Conservation (phyloP, 140 eudicot genomes). For the Anethum foeniculum region DNA sequence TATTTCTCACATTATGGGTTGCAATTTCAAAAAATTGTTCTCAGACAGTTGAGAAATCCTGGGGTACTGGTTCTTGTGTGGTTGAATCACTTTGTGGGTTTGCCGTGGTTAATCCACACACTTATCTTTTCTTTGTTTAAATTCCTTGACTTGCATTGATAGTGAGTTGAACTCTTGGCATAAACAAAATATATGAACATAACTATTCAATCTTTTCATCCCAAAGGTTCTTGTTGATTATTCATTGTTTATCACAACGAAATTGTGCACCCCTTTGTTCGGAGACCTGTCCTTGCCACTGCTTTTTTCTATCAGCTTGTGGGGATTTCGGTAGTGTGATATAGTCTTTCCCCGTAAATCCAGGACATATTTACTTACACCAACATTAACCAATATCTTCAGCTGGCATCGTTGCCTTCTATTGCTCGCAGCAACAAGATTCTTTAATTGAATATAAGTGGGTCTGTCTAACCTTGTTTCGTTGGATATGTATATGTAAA, state of each 20-base stretch:
- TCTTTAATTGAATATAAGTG: too few species aligned
- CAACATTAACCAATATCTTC: too few species aligned
- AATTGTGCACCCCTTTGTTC: not conserved
- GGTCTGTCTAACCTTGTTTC: too few species aligned
- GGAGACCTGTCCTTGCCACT: not conserved
- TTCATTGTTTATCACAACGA: not conserved
- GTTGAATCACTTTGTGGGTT: not conserved
- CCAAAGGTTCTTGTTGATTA: not conserved
- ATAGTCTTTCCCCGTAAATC: not conserved
- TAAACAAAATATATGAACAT: not conserved
- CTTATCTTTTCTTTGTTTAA: not conserved
- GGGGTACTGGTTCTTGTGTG: not conserved
- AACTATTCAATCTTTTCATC: not conserved
- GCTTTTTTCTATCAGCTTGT: not conserved
- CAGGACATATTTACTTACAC: too few species aligned
- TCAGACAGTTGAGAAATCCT: not conserved
- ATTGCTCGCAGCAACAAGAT: too few species aligned
- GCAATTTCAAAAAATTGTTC: too few species aligned
- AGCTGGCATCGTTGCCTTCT: too few species aligned
- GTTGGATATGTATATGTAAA: too few species aligned
- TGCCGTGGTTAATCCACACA: not conserved
- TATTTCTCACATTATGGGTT: not conserved
- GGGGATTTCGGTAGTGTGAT: not conserved
- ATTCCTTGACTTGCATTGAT: not conserved
- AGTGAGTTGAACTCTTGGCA: not conserved